Base-by-base conservation (phyloP, 2,329 filamentous ascomycete species). In the Claviceps fusiformis region DNA sequence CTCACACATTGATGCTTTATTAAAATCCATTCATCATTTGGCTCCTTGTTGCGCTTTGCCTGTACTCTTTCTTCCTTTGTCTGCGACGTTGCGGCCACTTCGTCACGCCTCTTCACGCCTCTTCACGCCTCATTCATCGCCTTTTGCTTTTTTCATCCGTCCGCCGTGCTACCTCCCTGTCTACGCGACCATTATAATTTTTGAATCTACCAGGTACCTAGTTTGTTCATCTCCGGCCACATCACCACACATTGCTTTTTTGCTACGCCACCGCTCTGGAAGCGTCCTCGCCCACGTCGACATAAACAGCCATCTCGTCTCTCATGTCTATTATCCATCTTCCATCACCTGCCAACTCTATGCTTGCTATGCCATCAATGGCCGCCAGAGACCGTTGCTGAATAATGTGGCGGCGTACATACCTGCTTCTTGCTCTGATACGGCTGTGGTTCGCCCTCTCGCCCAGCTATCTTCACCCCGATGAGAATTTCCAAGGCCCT, bases 401-500 rank as follows among this genome's bases (percentile, higher is more conserved):
- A 59, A 59, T 63, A 63, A 96, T 96, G 92, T 95, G 89, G 90
- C 83, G 91, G 76, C 85, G 91, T 71, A 81, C 85, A 59, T 95
- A 95, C 72, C 77, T 97, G 59, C 73, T 95, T 55, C 78, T 98
- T 63, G 78, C 95, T 65, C 75, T 93, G 62, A 82, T 95, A 65
- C 86, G 93, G 70, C 79, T 97, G 66, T 97, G 92, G 80, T 92
- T 97, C 69, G 92, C 93, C 58, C 75, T 97, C 60, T 91, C 87
- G 59, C 88, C 93, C 57, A 97, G 92, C 76, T 98, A 98, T 71
- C 81, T 98, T 50, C 93, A 98, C 70, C 93, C 93, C 5, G 93
- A 98, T 74, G 93, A 98, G 78, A 93, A 97, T 75, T 98, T 98
- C 66, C 93, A 98, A 73, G 93, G 93, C 41, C 93, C 93, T 17